Evolutionary conservation across 1,284 basidiomycete genomes (phyloP).

Genomic region (Mycocalia duriaeana): DNA sequence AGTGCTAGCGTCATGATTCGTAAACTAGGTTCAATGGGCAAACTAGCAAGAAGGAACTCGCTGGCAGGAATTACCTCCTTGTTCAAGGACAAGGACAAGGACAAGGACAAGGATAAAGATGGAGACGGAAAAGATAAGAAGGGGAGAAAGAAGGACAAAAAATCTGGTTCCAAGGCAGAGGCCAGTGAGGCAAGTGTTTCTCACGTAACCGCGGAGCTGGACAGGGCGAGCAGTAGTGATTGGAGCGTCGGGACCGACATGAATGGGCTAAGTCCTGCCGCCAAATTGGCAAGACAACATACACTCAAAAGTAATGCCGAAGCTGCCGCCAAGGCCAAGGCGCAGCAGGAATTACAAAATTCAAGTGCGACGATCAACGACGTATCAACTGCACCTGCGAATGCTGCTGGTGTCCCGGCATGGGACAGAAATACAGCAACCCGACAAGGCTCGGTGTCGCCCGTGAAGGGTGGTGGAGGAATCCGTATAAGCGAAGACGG

Average conservation of each 20-base stretch:
- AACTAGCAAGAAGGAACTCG: constrained; percentile 86
- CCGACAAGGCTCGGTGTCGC: constrained; percentile 39
- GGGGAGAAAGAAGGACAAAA: constrained; percentile 54
- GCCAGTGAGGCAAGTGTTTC: constrained; percentile 75
- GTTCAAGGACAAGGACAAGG: constrained; percentile 87
- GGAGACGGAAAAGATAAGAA: constrained; percentile 63
- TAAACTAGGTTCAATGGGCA: constrained; percentile 91
- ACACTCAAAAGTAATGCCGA: constrained; percentile 82
- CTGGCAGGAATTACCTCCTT: constrained; percentile 90
- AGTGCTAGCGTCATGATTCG: constrained; percentile 97
- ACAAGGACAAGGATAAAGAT: constrained; percentile 76
- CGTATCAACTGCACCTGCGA: constrained; percentile 27
- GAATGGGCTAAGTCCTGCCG: constrained; percentile 86
- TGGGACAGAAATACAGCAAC: constrained; percentile 83
- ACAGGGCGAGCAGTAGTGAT: constrained; percentile 48
- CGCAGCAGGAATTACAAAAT: constrained; percentile 42
- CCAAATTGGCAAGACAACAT: constrained; percentile 86
- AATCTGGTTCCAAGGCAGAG: constrained; percentile 58
- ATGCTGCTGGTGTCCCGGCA: constrained; percentile 47
- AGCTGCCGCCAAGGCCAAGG: constrained; percentile 68
- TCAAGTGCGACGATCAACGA: too few relatives aligned
- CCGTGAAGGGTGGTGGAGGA: constrained; percentile 35
- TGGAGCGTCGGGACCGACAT: constrained; percentile 54
- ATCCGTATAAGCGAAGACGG: constrained; percentile 61
- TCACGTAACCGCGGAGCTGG: constrained; percentile 83